These are phyloP conservation scores for Globisporangium mamillatum DNA, from an alignment of 352 stramenopile genomes.

Conservation along the genomic window DNA sequence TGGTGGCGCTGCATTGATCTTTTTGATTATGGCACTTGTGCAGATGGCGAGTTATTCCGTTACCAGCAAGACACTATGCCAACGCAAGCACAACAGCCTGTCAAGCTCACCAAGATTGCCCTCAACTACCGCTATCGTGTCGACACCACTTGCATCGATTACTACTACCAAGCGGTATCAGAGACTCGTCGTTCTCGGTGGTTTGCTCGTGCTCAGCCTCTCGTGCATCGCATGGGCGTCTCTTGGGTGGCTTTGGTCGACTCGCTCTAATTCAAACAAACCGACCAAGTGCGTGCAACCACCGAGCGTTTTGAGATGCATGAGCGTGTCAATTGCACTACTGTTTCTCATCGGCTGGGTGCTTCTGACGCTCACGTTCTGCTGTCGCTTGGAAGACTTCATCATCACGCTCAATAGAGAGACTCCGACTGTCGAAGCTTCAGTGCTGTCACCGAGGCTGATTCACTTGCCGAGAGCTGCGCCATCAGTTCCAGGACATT, in stretches of 20 bases:
- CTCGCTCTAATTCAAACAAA: not conserved
- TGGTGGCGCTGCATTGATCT: conserved; percentile 21
- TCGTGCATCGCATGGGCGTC: conserved; percentile 25
- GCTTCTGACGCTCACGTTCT: conserved; percentile 42
- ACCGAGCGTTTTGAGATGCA: conserved; percentile 12
- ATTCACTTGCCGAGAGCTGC: not conserved
- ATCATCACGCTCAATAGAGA: conserved; percentile 30
- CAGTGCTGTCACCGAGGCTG: conserved; percentile 35
- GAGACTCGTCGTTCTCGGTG: conserved; percentile 15
- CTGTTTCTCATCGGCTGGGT: conserved; percentile 33
- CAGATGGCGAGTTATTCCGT: conserved; percentile 2
- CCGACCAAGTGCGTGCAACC: not conserved
- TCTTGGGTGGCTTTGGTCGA: conserved; percentile 21
- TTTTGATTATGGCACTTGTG: conserved; percentile 20
- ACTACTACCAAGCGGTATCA: conserved; percentile 3
- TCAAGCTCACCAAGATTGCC: not conserved
- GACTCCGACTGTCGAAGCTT: conserved; percentile 29
- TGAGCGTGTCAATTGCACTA: conserved; percentile 26
- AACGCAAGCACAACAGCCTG: not conserved
- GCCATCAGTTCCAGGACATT: not conserved
- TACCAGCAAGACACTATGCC: not conserved
- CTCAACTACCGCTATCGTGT: not conserved
- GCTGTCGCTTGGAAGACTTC: conserved; percentile 56
- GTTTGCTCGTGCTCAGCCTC: conserved; percentile 17
- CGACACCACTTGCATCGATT: not conserved